Evolutionary conservation across 257 asterid species (phyloP), one percentile per base, ranked within the genome.

Genomic region (Cinchona pubescens): DNA sequence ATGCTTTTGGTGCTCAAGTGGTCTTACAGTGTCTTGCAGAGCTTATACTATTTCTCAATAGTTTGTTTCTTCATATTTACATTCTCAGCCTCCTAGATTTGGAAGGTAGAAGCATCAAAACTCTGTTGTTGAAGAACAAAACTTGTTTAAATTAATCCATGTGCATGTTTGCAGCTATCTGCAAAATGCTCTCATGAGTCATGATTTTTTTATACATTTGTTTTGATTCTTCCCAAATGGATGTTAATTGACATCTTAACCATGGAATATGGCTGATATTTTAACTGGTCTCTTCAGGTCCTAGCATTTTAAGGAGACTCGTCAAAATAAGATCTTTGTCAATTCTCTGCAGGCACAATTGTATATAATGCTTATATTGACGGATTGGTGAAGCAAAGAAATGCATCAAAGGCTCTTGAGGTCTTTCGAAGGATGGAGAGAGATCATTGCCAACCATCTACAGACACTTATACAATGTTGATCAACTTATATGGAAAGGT

Each of bases 401-500:
- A 87, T 25, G 66, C 86, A 35, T 76, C 83, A 81, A 88, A 83
- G 78, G 97, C 97, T 75, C 78, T 89, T 42, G 88, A 84, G 73
- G 75, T 89, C 73, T 92, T 87, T 59, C 85, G 86, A 75, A 86
- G 91, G 87, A 92, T 92, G 98, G 88, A 89, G 78, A 81, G 87
- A 71, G 93, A 89, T 46, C 81, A 80, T 55, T 92, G 97, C 35
- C 86, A 83, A 76, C 94, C 89, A 45, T 86, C 90, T 58, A 78
- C 88, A 18, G 95, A 88, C 73, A 93, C 98, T 77, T 91, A 91
- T 69, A 93, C 98, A 49, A 77, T 87, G 98, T 72, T 93, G 84
- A 93, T 93, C 85, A 93, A 89, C 83, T 79, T 91, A 66, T 92
- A 88, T 68, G 98, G 98, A 69, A 92, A 92, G 97, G 97, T 90